Conservation (phyloP, 1,284 basidiomycete species). For the Trichosporon coremiiforme region DNA sequence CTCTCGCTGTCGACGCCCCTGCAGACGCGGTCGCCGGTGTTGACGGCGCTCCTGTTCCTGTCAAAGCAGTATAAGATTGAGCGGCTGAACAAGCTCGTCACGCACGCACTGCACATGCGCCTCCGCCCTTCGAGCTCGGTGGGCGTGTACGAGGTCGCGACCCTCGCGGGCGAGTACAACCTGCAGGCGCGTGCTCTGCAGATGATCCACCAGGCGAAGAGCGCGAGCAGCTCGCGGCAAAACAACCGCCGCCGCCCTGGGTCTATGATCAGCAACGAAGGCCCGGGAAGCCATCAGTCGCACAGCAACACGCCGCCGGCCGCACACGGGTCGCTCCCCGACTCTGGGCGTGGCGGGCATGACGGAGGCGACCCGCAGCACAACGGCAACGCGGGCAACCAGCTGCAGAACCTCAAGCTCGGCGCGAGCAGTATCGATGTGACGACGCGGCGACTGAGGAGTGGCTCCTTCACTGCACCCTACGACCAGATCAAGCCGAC, state of each 20-base stretch:
- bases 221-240: slow-evolving; percentile 15
- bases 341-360: neutral
- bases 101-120: slow-evolving; percentile 87
- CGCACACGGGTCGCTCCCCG: neutral
- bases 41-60: slow-evolving; percentile 82
- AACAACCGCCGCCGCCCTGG: slow-evolving; percentile 25
- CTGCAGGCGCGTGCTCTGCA: slow-evolving; percentile 82
- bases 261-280: slow-evolving; percentile 26
- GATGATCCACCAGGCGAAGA: slow-evolving; percentile 67
- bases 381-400: neutral
- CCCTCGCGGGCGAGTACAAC: slow-evolving; percentile 81
- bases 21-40: slow-evolving; percentile 83
- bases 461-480: slow-evolving; percentile 36
- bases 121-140: slow-evolving; percentile 80
- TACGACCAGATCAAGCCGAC: neutral
- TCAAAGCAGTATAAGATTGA: slow-evolving; percentile 78
- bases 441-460: slow-evolving; percentile 28
- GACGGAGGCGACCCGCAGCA: neutral
- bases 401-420: slow-evolving; percentile 6
- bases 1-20: slow-evolving; percentile 80
- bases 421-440: slow-evolving; percentile 7
- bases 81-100: slow-evolving; percentile 75
- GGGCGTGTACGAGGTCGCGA: slow-evolving; percentile 90
- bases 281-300: slow-evolving; percentile 19
- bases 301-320: slow-evolving; percentile 18